These are phyloP conservation scores for Ustilago nuda DNA, from an alignment of 1,284 basidiomycete species.

Conservation along the genomic window DNA sequence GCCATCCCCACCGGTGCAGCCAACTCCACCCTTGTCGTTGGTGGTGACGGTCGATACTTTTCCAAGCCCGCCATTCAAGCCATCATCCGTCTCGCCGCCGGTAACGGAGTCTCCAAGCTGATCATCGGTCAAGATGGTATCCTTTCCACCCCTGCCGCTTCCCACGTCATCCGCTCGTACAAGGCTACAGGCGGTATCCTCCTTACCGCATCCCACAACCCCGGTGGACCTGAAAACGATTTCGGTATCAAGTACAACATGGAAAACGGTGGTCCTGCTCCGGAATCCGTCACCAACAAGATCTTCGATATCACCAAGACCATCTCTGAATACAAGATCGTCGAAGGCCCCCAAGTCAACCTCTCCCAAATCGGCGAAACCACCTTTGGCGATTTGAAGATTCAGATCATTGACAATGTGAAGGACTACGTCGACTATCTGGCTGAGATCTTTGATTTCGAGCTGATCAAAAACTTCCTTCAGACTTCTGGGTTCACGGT, in stretches of 20 bases:
- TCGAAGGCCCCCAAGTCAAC: constrained; percentile 84
- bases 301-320: constrained; percentile 92
- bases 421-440: constrained; percentile 87
- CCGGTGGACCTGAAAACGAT: constrained; percentile 94
- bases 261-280: constrained; percentile 94
- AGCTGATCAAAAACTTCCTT: constrained; percentile 90
- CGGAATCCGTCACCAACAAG: constrained; percentile 91
- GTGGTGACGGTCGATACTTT: constrained; percentile 96
- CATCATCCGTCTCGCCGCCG: constrained; percentile 90
- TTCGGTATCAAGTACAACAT: constrained; percentile 99
- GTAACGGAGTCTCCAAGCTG: constrained; percentile 73
- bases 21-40: constrained; percentile 87
- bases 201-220: constrained; percentile 97
- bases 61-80: constrained; percentile 88
- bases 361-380: constrained; percentile 84
- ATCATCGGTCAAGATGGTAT: constrained; percentile 79
- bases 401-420: constrained; percentile 94
- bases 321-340: constrained; percentile 85
- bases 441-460: constrained; percentile 92
- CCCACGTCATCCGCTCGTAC: constrained; percentile 93
- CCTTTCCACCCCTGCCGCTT: constrained; percentile 95
- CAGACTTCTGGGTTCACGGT: constrained; percentile 78
- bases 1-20: constrained; percentile 82
- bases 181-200: constrained; percentile 97
- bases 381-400: constrained; percentile 76